These are phyloP conservation scores for Pseudonitzschia multiseries DNA, from an alignment of 108 stramenopile genomes.

Conservation along the genomic window DNA sequence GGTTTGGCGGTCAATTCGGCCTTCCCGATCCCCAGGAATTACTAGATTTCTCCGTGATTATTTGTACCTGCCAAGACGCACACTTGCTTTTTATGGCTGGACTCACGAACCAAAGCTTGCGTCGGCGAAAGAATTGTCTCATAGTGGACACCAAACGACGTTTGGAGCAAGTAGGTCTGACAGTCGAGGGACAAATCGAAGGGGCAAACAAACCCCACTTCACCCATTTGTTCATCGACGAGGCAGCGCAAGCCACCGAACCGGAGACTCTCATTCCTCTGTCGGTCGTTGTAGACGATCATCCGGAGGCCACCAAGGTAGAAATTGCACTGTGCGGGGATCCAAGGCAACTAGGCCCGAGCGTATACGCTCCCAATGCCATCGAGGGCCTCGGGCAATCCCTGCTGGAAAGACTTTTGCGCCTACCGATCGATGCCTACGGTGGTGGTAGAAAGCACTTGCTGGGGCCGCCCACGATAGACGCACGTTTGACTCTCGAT, in stretches of 20 bases:
- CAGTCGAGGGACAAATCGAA: constrained; percentile 9
- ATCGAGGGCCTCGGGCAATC: constrained; percentile 43
- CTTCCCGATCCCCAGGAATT: constrained; percentile 49
- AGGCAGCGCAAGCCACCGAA: constrained; percentile 81
- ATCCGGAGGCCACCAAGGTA: constrained; percentile 44
- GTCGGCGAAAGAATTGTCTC: constrained; percentile 46
- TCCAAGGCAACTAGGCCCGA: constrained; percentile 58
- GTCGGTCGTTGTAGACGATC: constrained; percentile 67
- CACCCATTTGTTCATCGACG: constrained; percentile 75
- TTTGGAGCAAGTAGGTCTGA: constrained; percentile 11
- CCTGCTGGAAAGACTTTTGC: constrained; percentile 67
- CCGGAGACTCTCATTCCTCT: constrained; percentile 66
- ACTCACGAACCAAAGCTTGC: constrained; percentile 60
- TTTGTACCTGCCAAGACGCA: constrained; percentile 73
- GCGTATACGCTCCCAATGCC: constrained; percentile 41
- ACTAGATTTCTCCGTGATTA: constrained; percentile 50
- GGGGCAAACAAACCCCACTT: constrained; percentile 50
- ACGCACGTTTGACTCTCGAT: constrained; percentile 36
- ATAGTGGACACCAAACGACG: constrained; percentile 13
- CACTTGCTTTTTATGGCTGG: constrained; percentile 56
- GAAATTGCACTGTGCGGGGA: constrained; percentile 72
- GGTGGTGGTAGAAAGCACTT: constrained; percentile 56
- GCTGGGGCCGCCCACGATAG: constrained; percentile 43
- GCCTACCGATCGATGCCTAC: constrained; percentile 50
- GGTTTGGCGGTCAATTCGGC: constrained; percentile 39